phyloP scores from a whole-genome alignment of 192 early-diverging fungal species.

The Gamsiella multidivaricata region DNA sequence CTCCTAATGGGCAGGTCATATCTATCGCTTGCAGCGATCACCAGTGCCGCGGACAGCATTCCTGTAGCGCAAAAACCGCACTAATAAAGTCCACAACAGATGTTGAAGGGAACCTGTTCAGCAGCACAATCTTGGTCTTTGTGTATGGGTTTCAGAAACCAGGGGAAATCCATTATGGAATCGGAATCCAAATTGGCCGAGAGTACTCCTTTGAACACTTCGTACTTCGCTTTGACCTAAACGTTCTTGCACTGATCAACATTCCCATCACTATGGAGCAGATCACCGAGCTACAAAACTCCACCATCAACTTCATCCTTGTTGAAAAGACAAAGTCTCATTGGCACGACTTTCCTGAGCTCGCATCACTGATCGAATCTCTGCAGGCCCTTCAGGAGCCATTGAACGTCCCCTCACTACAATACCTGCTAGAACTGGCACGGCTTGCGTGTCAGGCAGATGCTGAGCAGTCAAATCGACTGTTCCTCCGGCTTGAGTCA shows the following conservation, averaged over 20 bases:
- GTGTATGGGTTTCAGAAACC: too few relatives aligned
- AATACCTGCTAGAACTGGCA: constrained; percentile 17
- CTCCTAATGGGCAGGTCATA: constrained; percentile 5
- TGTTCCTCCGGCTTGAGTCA: constrained; percentile 21
- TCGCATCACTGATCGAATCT: constrained; percentile 23
- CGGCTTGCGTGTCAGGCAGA: constrained; percentile 15
- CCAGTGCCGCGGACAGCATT: too few relatives aligned
- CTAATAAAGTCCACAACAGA: too few relatives aligned
- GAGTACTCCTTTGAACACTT: neutral
- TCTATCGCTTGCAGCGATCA: too few relatives aligned
- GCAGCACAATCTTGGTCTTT: too few relatives aligned
- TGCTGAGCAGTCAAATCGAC: constrained; percentile 23
- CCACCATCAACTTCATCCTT: constrained; percentile 19
- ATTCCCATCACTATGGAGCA: constrained; percentile 10
- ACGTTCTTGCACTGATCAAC: neutral
- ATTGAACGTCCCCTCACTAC: neutral
- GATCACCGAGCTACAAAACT: constrained; percentile 20
- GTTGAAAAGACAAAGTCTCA: constrained; percentile 22
- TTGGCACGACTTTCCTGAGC: constrained; percentile 36
- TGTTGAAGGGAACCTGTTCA: too few relatives aligned
- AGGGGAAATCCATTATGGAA: too few relatives aligned
- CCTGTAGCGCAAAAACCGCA: too few relatives aligned
- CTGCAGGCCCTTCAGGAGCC: constrained; percentile 5
- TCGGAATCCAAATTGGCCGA: too few relatives aligned
- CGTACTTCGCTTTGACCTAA: neutral